A percentile compares a stretch with the other conserved stretches of the same genome.
phyloP scores from a whole-genome alignment of 306 rosid genomes.

The Vigna nakashimae region DNA sequence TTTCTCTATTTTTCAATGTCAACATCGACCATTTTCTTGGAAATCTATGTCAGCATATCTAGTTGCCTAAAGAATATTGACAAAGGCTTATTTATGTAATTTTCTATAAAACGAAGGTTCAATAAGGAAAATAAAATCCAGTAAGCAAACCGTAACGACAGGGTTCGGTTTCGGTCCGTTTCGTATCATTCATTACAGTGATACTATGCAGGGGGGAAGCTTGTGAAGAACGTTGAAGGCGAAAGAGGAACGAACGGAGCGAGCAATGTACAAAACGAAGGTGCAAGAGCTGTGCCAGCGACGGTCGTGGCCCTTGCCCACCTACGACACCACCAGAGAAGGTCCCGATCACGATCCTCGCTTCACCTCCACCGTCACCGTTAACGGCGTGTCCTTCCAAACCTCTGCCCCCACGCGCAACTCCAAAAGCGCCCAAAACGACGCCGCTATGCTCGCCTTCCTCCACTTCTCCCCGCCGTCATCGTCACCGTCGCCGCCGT shows the following conservation, averaged over 20 bases:
- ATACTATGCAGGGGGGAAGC: not conserved
- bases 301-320: slow-evolving; percentile 53
- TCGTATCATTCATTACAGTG: not conserved
- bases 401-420: slow-evolving; percentile 1
- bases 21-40: too few relatives aligned
- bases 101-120: too few relatives aligned
- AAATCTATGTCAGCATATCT: too few relatives aligned
- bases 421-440: slow-evolving; percentile 62
- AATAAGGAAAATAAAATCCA: too few relatives aligned
- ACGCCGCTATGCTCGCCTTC: slow-evolving; percentile 68
- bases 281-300: slow-evolving; percentile 68
- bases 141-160: not conserved
- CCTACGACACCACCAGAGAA: slow-evolving; percentile 43
- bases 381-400: slow-evolving; percentile 45
- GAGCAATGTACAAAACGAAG: slow-evolving; percentile 61
- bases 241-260: not conserved
- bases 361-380: slow-evolving; percentile 49
- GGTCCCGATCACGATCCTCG: slow-evolving; percentile 63
- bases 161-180: not conserved
- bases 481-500: not conserved
- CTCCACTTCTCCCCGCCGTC: slow-evolving; percentile 45
- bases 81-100: too few relatives aligned
- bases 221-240: not conserved
- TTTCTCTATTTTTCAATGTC: too few relatives aligned
- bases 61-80: too few relatives aligned